These are phyloP conservation scores for Yamadazyma nakazawae DNA, from an alignment of 805 yeast species.

Conservation along the genomic window DNA sequence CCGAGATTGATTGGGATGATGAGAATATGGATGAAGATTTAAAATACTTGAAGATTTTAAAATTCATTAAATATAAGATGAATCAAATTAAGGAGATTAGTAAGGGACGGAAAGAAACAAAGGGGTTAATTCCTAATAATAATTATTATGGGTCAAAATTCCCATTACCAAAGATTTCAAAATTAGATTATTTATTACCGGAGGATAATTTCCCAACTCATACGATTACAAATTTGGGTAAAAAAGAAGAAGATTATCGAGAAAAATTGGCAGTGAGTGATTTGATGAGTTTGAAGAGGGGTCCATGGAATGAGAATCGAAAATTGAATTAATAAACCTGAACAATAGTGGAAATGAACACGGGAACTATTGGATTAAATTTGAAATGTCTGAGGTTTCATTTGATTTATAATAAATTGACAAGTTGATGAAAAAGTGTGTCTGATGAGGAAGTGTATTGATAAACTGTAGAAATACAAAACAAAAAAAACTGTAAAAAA, in stretches of 20 bases:
- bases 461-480: too few species aligned
- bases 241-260: conserved; percentile 21
- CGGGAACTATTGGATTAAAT: too few species aligned
- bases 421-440: too few species aligned
- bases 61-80: conserved; percentile 39
- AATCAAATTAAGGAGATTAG: conserved; percentile 10
- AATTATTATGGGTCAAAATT: not conserved
- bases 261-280: conserved; percentile 31
- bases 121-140: not conserved
- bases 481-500: too few species aligned
- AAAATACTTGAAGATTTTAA: conserved; percentile 40
- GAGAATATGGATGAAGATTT: conserved; percentile 47
- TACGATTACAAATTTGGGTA: conserved; percentile 7
- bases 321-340: too few species aligned
- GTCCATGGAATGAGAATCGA: not conserved
- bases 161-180: conserved; percentile 14
- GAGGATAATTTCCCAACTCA: conserved; percentile 21
- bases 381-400: too few species aligned
- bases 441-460: too few species aligned
- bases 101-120: conserved; percentile 6
- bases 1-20: conserved; percentile 46
- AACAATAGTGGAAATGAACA: too few species aligned
- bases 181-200: conserved; percentile 21
- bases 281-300: conserved; percentile 23
- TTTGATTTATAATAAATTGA: too few species aligned